Evolutionary conservation across 495 filamentous ascomycete genomes (phyloP), one percentile per base, ranked within the genome.

Genomic region (Aspergillus avenaceus): DNA sequence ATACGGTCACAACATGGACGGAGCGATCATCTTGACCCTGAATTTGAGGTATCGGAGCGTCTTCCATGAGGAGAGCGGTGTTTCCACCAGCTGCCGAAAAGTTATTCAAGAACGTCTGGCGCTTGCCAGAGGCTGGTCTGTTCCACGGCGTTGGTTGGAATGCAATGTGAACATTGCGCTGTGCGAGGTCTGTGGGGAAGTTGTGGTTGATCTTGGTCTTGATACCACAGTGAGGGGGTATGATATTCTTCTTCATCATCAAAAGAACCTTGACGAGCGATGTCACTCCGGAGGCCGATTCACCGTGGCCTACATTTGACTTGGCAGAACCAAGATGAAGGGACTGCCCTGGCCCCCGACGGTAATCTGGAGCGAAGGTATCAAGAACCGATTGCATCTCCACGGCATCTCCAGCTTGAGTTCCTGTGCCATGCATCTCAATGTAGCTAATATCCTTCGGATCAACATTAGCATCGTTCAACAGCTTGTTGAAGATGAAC

Each of bases 371-470:
- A 8, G 92, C 91, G 56, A 97, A 97, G 16, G 87, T 77, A 51
- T 85, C 84, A 13, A 84, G 81, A 28, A 93, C 86, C 8, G 86
- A 89, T 27, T 75, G 66, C 85, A 92, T 88, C 63, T 95, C 89
- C 0, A 82, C 83, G 0, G 80, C 82, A 63, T 95, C 89, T 8
- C 89, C 89, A 16, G 85, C 87, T 60, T 90, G 87, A 0, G 89
- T 92, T 8, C 89, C 89, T 0, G 89, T 93, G n/a, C 89, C 89
- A 62, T 95, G 89, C 82, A 91, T 90, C 62, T 95, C 89, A 12
- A 93, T 81, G 53, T 92, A 93, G 68, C 83, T 83, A 18, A 92
- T 69, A 41, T 91, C 84, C 45, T 80, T 78, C 2, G 89, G 85
- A 47, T 89, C 81, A 5, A 88, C 74, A 31, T 85, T 79, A 8